Base-by-base conservation (phyloP, 2,329 filamentous ascomycete species). In the Ascochyta lentis region DNA sequence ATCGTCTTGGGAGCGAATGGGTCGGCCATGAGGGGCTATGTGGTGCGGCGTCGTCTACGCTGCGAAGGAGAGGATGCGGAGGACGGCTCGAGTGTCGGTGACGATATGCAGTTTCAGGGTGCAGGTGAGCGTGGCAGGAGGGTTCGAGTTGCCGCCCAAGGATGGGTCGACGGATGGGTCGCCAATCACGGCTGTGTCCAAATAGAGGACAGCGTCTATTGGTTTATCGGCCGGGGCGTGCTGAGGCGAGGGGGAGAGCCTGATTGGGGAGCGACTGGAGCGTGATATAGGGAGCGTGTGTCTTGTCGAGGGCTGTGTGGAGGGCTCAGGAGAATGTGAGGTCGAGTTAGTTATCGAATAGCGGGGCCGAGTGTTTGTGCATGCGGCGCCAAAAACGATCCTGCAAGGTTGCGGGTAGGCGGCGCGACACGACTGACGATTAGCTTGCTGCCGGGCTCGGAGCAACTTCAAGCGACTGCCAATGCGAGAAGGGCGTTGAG, bases 1-100 rank as follows among this genome's bases (percentile, higher is more conserved):
- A 99, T 90, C 59, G 95, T 96, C 74, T 85, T 82, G 54, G 84
- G 81, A 75, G 86, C 84, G 77, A 88, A 87, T 50, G 79, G 77
- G 72, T 88, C 84, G 62, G 83, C 81, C 83, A 87, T 87, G 65
- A 58, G 64, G 54, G 54, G 49, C 44, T 40, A 37, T 44, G 54
- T 53, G 39, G 54, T 53, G 39, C 39, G 45, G 44, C 39, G 49
- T n/a, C 23, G 29, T 53, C 46, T 13, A 33, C 19, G 53, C 47
- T 51, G 48, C 35, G 38, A 23, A 46, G 35, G 12, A 33, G 42
- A 6, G 12, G 27, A 43, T 39, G 43, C n/a, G 38, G 43, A 51
- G 38, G 43, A 6, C 24, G 24, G 24, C 19, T 35, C 37, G 33
- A 43, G 47, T 6, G 38, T 10, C 42, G 42, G 42, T 44, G 47